Conservation (phyloP, 139 green algal species). For the Picochlorum sp. region DNA sequence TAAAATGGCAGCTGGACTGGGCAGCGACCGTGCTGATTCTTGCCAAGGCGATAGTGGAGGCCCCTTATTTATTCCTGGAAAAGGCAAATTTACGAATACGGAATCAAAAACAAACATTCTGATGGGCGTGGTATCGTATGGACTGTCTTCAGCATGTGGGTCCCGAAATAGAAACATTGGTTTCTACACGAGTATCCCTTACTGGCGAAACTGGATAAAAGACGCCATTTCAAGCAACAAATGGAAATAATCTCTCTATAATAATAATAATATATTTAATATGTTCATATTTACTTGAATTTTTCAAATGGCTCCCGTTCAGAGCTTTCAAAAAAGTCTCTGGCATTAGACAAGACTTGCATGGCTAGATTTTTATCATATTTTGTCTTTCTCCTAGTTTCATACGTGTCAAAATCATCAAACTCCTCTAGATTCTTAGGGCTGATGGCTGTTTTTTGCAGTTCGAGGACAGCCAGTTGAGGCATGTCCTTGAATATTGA, state of each 20-base stretch:
- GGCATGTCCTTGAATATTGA: too few relatives aligned
- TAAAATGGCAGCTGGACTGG: neutral
- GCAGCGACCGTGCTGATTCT: neutral
- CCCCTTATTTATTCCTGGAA: neutral
- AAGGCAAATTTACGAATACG: neutral
- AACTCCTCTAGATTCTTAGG: too few relatives aligned
- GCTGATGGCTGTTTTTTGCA: too few relatives aligned
- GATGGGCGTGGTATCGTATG: neutral
- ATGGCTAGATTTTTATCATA: too few relatives aligned
- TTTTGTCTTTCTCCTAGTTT: too few relatives aligned
- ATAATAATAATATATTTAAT: neutral
- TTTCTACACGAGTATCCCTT: neutral
- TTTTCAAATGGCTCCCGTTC: too few relatives aligned
- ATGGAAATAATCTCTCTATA: neutral
- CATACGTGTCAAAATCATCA: too few relatives aligned
- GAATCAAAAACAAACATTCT: neutral
- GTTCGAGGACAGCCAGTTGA: too few relatives aligned
- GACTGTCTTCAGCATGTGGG: neutral
- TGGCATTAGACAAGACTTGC: too few relatives aligned
- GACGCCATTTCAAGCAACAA: neutral
- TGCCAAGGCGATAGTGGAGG: neutral
- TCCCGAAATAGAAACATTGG: neutral
- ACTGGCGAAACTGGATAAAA: neutral
- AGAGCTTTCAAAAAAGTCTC: too few relatives aligned
- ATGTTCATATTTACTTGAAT: too few relatives aligned